Evolutionary conservation across 148 eudicot genomes (phyloP).

Genomic region (Rhododendron ovatum): DNA sequence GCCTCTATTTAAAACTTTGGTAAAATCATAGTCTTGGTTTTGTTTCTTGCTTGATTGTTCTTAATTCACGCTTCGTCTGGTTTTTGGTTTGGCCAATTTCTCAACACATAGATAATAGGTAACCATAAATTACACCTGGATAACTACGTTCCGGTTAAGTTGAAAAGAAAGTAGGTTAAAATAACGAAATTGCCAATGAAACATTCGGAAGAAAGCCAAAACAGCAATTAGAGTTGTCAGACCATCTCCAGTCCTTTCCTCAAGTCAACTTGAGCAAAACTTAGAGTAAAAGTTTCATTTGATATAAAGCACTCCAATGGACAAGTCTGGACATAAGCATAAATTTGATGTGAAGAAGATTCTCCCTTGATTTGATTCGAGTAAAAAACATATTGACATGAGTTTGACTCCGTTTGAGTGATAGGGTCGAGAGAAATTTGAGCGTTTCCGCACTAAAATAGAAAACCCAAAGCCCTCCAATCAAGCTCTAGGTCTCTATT

Average conservation of each 20-base stretch:
- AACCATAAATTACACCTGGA: too few species aligned
- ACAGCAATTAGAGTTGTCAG: background rate
- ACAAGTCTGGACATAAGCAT: background rate
- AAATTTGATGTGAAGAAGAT: background rate
- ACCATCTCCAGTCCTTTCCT: background rate
- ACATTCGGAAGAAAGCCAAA: background rate
- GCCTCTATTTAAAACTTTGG: background rate
- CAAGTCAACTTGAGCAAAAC: background rate
- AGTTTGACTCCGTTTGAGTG: background rate
- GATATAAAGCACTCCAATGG: background rate
- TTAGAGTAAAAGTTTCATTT: background rate
- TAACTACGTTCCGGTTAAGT: too few species aligned
- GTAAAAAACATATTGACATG: too few species aligned
- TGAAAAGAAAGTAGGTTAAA: too few species aligned
- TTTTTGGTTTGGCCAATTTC: too few species aligned
- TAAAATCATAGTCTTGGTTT: background rate
- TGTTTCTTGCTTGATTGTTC: too few species aligned
- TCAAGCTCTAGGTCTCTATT: too few species aligned
- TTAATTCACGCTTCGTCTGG: too few species aligned
- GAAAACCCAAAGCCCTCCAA: too few species aligned
- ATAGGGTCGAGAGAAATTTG: background rate
- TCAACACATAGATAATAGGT: too few species aligned
- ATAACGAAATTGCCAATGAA: background rate
- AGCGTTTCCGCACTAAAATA: background rate
- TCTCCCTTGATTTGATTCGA: too few species aligned